Conservation (phyloP, 2,329 filamentous ascomycete genomes). For the Fusarium subtropicale region DNA sequence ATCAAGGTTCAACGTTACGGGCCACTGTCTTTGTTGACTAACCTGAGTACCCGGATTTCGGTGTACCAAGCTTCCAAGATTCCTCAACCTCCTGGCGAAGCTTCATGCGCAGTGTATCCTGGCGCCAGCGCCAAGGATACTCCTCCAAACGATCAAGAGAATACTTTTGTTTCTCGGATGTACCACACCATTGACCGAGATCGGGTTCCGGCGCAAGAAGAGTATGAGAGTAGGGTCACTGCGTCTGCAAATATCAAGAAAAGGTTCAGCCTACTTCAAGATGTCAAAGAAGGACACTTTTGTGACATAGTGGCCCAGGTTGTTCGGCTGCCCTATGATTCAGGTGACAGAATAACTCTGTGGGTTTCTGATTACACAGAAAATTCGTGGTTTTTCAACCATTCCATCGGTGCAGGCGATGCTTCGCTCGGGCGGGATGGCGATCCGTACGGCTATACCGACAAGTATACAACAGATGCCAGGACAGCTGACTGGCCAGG, state of each 20-base stretch:
- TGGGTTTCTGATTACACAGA: slow-evolving; percentile 88
- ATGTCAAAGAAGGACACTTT: slow-evolving; percentile 68
- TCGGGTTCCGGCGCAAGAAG: slow-evolving; percentile 55
- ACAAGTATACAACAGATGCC: slow-evolving; percentile 41
- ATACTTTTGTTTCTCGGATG: slow-evolving; percentile 61
- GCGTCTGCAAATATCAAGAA: slow-evolving; percentile 59
- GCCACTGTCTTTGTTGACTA: slow-evolving; percentile 59
- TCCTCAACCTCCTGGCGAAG: slow-evolving; percentile 52
- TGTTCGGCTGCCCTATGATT: slow-evolving; percentile 62
- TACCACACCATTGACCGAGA: slow-evolving; percentile 59
- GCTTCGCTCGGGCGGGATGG: slow-evolving; percentile 57
- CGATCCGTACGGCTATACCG: slow-evolving; percentile 67
- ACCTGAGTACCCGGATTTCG: slow-evolving; percentile 56
- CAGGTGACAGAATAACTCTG: slow-evolving; percentile 65
- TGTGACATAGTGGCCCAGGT: slow-evolving; percentile 80
- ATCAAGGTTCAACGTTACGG: slow-evolving; percentile 57
- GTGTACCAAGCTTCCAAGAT: slow-evolving; percentile 55
- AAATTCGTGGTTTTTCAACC: slow-evolving; percentile 72
- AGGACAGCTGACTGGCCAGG: slow-evolving; percentile 70
- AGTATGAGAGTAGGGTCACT: slow-evolving; percentile 56
- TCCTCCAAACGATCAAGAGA: slow-evolving; percentile 47
- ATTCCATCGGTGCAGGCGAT: slow-evolving; percentile 48
- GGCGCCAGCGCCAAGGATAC: slow-evolving; percentile 36
- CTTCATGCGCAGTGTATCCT: slow-evolving; percentile 48
- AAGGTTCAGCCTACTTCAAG: slow-evolving; percentile 74